Evolutionary conservation across 1,284 basidiomycete genomes (phyloP).

Genomic region (Psilocybe mexicana): DNA sequence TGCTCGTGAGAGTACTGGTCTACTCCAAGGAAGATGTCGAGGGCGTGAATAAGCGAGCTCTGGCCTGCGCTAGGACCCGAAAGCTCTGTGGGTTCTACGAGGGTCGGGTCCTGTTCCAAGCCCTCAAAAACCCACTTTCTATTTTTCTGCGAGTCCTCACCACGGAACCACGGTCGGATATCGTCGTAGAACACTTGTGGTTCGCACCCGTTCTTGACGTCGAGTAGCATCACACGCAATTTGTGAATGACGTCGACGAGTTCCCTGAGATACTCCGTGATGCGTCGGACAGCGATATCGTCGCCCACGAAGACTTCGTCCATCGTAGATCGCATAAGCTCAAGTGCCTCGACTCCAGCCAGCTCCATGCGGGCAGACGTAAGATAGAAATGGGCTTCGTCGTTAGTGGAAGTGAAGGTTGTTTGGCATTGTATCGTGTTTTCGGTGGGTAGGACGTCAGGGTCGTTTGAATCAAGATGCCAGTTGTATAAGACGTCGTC

Average conservation of each 20-base stretch:
- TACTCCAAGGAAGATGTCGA: conserved; percentile 89
- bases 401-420: conserved; percentile 80
- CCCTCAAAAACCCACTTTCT: conserved; percentile 67
- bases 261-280: conserved; percentile 69
- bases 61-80: conserved; percentile 92
- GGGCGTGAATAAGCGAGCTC: conserved; percentile 84
- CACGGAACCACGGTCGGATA: conserved; percentile 92
- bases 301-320: conserved; percentile 94
- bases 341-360: conserved; percentile 83
- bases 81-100: conserved; percentile 58
- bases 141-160: conserved; percentile 60
- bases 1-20: conserved; percentile 55
- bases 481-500: conserved; percentile 96
- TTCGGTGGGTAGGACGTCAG: conserved; percentile 28
- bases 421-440: conserved; percentile 66
- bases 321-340: conserved; percentile 85
- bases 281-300: conserved; percentile 69
- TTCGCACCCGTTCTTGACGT: conserved; percentile 73
- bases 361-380: conserved; percentile 91
- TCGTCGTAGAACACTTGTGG: conserved; percentile 83
- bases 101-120: conserved; percentile 52
- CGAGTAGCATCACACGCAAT: conserved; percentile 59
- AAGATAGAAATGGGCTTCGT: conserved; percentile 90
- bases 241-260: conserved; percentile 71
- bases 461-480: conserved; percentile 37